Evolutionary conservation across 2,329 filamentous ascomycete species (phyloP).

Genomic region (Paracoccidioides lutzii): DNA sequence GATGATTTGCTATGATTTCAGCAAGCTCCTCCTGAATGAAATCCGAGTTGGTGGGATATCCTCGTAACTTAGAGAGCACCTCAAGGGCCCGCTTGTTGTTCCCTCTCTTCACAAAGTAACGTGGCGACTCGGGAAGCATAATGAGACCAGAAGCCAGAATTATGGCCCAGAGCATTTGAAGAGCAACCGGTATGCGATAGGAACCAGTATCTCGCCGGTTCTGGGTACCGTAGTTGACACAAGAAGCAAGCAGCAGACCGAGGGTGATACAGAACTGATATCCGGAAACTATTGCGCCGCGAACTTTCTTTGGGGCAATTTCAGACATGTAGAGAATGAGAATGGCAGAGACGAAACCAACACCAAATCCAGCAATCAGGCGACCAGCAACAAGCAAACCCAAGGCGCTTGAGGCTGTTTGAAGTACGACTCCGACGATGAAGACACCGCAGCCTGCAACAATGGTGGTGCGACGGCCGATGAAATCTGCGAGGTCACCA

Average conservation of each 20-base stretch:
- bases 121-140: conserved; percentile 70
- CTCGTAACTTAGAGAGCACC: conserved; percentile 56
- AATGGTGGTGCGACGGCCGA: conserved; percentile 53
- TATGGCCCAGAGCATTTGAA: conserved; percentile 71
- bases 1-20: conserved; percentile 80
- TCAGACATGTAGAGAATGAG: conserved; percentile 83
- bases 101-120: conserved; percentile 72
- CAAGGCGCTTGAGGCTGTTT: conserved; percentile 45
- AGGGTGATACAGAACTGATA: conserved; percentile 79
- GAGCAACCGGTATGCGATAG: conserved; percentile 67
- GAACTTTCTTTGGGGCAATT: conserved; percentile 59
- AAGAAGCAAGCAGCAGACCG: conserved; percentile 61
- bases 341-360: conserved; percentile 68
- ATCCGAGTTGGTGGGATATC: conserved; percentile 57
- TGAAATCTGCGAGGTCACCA: conserved; percentile 62
- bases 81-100: conserved; percentile 51
- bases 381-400: conserved; percentile 58
- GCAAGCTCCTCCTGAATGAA: conserved; percentile 67
- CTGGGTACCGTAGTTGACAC: conserved; percentile 60
- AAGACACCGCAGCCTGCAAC: conserved; percentile 61
- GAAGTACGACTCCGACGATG: conserved; percentile 53
- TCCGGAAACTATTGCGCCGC: conserved; percentile 65
- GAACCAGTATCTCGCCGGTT: conserved; percentile 48
- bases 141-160: conserved; percentile 61
- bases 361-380: conserved; percentile 62